Evolutionary conservation across 768 basidiomycete genomes (phyloP).

Genomic region (Suillus sp.): DNA sequence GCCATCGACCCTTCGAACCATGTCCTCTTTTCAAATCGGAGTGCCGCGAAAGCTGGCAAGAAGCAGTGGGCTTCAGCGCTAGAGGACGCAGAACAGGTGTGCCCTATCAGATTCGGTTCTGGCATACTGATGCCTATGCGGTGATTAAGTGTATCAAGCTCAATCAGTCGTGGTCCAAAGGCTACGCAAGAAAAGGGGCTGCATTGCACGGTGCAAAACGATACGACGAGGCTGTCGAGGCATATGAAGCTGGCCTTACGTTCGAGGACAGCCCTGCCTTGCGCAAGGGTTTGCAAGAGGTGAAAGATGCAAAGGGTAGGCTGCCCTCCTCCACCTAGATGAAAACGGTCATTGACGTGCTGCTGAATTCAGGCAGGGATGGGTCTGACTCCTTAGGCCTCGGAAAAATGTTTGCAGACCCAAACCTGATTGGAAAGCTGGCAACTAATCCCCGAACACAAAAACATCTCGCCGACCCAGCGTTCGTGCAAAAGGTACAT

Average conservation of each 20-base stretch:
- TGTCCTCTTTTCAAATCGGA: constrained; percentile 91
- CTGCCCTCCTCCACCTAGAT: background rate
- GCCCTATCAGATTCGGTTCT: constrained; percentile 3
- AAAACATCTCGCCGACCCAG: constrained; percentile 80
- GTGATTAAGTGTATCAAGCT: constrained; percentile 68
- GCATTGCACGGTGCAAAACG: constrained; percentile 81
- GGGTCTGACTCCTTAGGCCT: constrained; percentile 55
- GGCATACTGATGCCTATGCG: constrained; percentile 11
- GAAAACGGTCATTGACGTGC: background rate
- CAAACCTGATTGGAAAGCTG: constrained; percentile 79
- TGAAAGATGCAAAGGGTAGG: constrained; percentile 80
- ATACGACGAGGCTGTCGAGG: constrained; percentile 82
- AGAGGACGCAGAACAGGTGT: constrained; percentile 87
- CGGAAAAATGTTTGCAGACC: constrained; percentile 80
- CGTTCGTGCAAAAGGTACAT: constrained; percentile 71
- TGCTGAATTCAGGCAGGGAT: constrained; percentile 35
- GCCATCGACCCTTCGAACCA: constrained; percentile 80
- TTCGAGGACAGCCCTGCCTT: constrained; percentile 82
- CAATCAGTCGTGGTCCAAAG: constrained; percentile 85
- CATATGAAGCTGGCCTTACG: constrained; percentile 81
- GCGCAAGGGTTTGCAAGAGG: constrained; percentile 87
- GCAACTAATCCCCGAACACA: constrained; percentile 85
- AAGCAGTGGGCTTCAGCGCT: constrained; percentile 75
- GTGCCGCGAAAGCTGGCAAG: constrained; percentile 88
- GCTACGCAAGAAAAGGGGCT: constrained; percentile 89